Evolutionary conservation across 305 asterid genomes (phyloP).

Genomic region (Petunia hybrid): DNA sequence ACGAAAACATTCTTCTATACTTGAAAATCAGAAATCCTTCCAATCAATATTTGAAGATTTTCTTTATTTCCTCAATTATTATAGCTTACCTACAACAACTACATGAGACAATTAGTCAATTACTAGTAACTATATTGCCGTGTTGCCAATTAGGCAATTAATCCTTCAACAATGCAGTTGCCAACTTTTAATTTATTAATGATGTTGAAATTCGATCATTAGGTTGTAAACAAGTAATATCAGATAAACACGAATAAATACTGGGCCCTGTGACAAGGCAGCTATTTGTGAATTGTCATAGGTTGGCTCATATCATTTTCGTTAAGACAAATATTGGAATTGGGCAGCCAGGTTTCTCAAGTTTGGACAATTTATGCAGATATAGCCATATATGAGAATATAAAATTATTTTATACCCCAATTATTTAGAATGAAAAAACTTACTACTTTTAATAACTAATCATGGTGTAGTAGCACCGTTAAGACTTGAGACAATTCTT

Average conservation of each 20-base stretch:
- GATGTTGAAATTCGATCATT: constrained; percentile 12
- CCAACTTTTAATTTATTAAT: neutral
- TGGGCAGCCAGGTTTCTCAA: too few species aligned
- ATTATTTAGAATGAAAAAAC: too few species aligned
- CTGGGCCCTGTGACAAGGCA: constrained; percentile 7
- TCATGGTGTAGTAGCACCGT: too few species aligned
- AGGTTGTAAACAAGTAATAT: constrained; percentile 1
- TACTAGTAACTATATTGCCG: neutral
- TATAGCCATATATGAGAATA: too few species aligned
- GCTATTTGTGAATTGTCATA: neutral
- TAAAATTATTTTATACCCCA: too few species aligned
- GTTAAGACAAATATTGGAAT: too few species aligned
- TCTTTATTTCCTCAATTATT: constrained; percentile 9
- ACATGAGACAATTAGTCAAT: neutral
- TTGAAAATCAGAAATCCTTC: neutral
- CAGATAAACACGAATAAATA: constrained; percentile 1
- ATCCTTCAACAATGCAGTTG: neutral
- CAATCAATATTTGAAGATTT: constrained; percentile 18
- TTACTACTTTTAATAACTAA: too few species aligned
- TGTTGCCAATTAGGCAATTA: neutral
- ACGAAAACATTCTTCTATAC: constrained; percentile 21
- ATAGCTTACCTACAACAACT: neutral
- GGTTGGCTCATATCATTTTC: neutral
- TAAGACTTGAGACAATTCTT: too few species aligned
- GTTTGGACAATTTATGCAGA: too few species aligned